Percentiles rank a stretch among this genome's conserved stretches.
phyloP scores from a whole-genome alignment of 2,329 filamentous ascomycete genomes.

The Hawksworthiomyces lignivorus region DNA sequence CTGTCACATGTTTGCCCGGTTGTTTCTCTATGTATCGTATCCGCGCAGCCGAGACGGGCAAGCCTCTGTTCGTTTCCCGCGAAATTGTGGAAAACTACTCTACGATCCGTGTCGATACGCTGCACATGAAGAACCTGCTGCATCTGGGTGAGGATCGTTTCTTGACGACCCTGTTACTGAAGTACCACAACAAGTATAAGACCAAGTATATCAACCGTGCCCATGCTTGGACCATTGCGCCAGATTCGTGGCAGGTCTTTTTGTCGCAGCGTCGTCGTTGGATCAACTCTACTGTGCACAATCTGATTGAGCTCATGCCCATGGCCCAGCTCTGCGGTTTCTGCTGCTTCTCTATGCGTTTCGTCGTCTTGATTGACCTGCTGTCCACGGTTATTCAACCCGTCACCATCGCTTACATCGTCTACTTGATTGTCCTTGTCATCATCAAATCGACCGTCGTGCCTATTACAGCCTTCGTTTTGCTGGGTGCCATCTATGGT shows the following conservation, averaged over 20 bases:
- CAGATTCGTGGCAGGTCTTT: slow-evolving; percentile 90
- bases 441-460: slow-evolving; percentile 54
- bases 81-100: slow-evolving; percentile 84
- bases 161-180: slow-evolving; percentile 86
- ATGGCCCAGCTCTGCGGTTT: slow-evolving; percentile 94
- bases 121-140: slow-evolving; percentile 97
- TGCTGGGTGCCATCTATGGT: slow-evolving; percentile 94
- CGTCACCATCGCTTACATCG: slow-evolving; percentile 81
- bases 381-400: slow-evolving; percentile 88
- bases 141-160: slow-evolving; percentile 98
- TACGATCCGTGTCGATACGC: slow-evolving; percentile 90
- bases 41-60: slow-evolving; percentile 85
- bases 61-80: slow-evolving; percentile 90
- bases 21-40: slow-evolving; percentile 99
- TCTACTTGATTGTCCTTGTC: slow-evolving; percentile 77
- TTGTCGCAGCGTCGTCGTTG: slow-evolving; percentile 96
- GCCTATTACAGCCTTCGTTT: slow-evolving; percentile 78
- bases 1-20: slow-evolving; percentile 93
- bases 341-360: slow-evolving; percentile 99
- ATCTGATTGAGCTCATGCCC: slow-evolving; percentile 90
- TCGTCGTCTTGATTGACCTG: slow-evolving; percentile 90
- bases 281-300: slow-evolving; percentile 99
- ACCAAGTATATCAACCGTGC: slow-evolving; percentile 93
- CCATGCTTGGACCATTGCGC: slow-evolving; percentile 94
- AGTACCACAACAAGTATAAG: slow-evolving; percentile 90